A percentile compares a stretch with the other conserved stretches of the same genome.
Conservation (phyloP, 495 filamentous ascomycete species). For the Stereocaulon alpinum region DNA sequence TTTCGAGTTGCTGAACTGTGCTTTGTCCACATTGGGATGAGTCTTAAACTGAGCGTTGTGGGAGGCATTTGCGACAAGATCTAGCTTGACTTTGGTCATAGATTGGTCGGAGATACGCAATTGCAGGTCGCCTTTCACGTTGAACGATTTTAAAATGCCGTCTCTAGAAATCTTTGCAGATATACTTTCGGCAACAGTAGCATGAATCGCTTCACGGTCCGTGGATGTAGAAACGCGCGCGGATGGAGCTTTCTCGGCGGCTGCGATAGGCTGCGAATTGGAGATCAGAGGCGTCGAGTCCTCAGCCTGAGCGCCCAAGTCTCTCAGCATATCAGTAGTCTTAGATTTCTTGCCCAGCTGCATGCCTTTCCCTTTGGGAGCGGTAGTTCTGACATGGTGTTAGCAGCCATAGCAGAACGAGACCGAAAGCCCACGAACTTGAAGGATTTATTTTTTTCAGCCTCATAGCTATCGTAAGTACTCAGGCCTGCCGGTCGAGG, state of each 20-base stretch:
- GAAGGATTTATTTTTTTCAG: conserved; percentile 87
- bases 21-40: conserved; percentile 89
- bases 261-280: conserved; percentile 46
- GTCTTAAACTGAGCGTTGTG: conserved; percentile 81
- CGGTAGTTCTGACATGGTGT: conserved; percentile 39
- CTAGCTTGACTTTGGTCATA: conserved; percentile 79
- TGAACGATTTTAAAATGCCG: conserved; percentile 69
- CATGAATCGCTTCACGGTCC: conserved; percentile 71
- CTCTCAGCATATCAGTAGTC: conserved; percentile 87
- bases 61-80: conserved; percentile 59
- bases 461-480: conserved; percentile 86
- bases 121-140: conserved; percentile 82
- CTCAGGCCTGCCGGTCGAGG: conserved; percentile 60
- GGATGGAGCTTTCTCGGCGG: conserved; percentile 45
- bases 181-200: conserved; percentile 80
- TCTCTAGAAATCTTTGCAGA: conserved; percentile 79
- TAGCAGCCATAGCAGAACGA: conserved; percentile 9
- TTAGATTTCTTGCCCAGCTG: conserved; percentile 97
- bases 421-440: conserved; percentile 42
- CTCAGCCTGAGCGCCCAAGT: conserved; percentile 67
- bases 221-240: conserved; percentile 52
- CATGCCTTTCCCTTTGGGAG: conserved; percentile 91
- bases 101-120: conserved; percentile 78
- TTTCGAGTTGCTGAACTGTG: conserved; percentile 64
- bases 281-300: conserved; percentile 68